A percentile compares a stretch with the other conserved stretches of the same genome.
phyloP scores from a whole-genome alignment of 257 asterid species.

The Capsicum baccatum region DNA sequence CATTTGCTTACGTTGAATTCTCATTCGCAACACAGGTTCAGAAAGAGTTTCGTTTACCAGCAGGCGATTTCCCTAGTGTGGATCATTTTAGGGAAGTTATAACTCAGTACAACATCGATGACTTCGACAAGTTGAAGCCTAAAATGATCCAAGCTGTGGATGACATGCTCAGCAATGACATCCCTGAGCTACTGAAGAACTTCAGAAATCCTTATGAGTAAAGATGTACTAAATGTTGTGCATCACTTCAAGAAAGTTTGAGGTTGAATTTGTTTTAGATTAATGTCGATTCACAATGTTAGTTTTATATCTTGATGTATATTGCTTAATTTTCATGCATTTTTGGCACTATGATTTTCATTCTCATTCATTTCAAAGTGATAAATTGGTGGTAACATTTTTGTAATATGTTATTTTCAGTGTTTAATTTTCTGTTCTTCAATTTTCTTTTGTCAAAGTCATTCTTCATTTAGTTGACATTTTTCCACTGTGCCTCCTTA shows the following conservation, averaged over 20 bases:
- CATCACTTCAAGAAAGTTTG: constrained; percentile 59
- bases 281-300: neutral
- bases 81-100: constrained; percentile 71
- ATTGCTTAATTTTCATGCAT: constrained; percentile 3
- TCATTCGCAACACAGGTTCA: constrained; percentile 60
- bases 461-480: too few species aligned
- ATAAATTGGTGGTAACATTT: neutral
- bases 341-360: neutral
- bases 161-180: constrained; percentile 83
- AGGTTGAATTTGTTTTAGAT: constrained; percentile 25
- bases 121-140: constrained; percentile 88
- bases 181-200: constrained; percentile 76
- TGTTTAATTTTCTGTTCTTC: neutral
- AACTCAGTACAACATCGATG: constrained; percentile 65
- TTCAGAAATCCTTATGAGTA: constrained; percentile 78
- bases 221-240: neutral
- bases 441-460: neutral
- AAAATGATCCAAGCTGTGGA: constrained; percentile 77
- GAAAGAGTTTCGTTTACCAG: constrained; percentile 69
- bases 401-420: neutral
- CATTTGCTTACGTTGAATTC: neutral
- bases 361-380: neutral
- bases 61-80: constrained; percentile 83
- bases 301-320: constrained; percentile 1
- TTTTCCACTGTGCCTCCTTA: too few species aligned